Conservation (phyloP, 768 basidiomycete species). For the Tricholoma saponaceum region DNA sequence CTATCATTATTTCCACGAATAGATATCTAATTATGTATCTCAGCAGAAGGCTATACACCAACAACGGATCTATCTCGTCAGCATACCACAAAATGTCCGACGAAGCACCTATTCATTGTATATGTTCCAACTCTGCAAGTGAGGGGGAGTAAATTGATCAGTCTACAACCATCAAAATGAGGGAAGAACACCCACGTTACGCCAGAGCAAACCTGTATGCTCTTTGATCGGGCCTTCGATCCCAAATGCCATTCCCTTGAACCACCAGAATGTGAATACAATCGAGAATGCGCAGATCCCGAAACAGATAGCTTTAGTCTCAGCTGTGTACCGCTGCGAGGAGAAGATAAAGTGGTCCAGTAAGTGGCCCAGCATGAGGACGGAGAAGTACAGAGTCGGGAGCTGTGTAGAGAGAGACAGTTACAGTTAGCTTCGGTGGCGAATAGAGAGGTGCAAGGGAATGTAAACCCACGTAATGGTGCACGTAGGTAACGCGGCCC, state of each 20-base stretch:
- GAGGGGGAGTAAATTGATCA: neutral
- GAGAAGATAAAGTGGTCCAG: slow-evolving; percentile 93
- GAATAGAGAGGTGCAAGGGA: neutral
- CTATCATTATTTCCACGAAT: neutral
- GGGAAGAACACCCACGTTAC: slow-evolving; percentile 40
- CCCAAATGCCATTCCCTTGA: slow-evolving; percentile 84
- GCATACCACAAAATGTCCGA: neutral
- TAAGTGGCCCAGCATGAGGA: slow-evolving; percentile 86
- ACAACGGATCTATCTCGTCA: neutral
- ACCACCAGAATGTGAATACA: slow-evolving; percentile 92
- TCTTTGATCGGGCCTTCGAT: slow-evolving; percentile 85
- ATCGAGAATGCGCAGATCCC: slow-evolving; percentile 54
- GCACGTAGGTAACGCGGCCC: slow-evolving; percentile 95
- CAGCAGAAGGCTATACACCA: neutral
- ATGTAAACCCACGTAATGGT: slow-evolving; percentile 77
- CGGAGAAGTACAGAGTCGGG: slow-evolving; percentile 95
- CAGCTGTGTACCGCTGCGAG: slow-evolving; percentile 54
- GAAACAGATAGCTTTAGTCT: slow-evolving; percentile 73
- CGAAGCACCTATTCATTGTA: slow-evolving; percentile 14
- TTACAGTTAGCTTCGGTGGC: slow-evolving; percentile 2
- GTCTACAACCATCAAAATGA: neutral
- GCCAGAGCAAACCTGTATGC: slow-evolving; percentile 78
- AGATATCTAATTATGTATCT: neutral
- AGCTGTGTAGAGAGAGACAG: slow-evolving; percentile 43
- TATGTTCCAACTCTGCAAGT: slow-evolving; percentile 12